Conservation (phyloP, 768 basidiomycete genomes). For the Guyanaporus albipodus region DNA sequence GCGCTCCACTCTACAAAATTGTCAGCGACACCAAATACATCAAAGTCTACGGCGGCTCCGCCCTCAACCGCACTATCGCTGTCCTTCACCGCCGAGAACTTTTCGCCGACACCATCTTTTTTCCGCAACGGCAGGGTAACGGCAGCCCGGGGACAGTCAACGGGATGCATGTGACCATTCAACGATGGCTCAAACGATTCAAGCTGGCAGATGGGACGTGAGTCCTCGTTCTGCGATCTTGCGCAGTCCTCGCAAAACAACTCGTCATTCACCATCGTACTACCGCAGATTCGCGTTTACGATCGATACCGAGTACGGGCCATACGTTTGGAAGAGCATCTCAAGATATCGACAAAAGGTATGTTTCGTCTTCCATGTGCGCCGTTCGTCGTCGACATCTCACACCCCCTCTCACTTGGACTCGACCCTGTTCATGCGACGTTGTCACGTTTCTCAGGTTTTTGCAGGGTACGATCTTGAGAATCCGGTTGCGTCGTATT, state of each 20-base stretch:
- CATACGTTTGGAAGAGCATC: conserved; percentile 25
- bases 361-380: neutral
- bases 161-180: conserved; percentile 12
- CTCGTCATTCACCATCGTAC: neutral
- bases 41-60: conserved; percentile 12
- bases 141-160: neutral
- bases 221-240: neutral
- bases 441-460: conserved; percentile 9
- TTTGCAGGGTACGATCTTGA: conserved; percentile 25
- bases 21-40: conserved; percentile 18
- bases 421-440: neutral
- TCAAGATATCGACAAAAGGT: conserved; percentile 26
- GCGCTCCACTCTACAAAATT: conserved; percentile 24
- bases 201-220: conserved; percentile 24
- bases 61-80: conserved; percentile 15
- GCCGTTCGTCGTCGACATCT: neutral
- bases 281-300: conserved; percentile 16
- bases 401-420: neutral
- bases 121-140: conserved; percentile 13
- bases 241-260: neutral
- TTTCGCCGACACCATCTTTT: conserved; percentile 26
- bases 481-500: conserved; percentile 21
- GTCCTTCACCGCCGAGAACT: conserved; percentile 26
- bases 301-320: conserved; percentile 21
- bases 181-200: conserved; percentile 27